These are phyloP conservation scores for Paramecium pentaurelia DNA, from an alignment of 73 alveolate genomes.

Conservation along the genomic window DNA sequence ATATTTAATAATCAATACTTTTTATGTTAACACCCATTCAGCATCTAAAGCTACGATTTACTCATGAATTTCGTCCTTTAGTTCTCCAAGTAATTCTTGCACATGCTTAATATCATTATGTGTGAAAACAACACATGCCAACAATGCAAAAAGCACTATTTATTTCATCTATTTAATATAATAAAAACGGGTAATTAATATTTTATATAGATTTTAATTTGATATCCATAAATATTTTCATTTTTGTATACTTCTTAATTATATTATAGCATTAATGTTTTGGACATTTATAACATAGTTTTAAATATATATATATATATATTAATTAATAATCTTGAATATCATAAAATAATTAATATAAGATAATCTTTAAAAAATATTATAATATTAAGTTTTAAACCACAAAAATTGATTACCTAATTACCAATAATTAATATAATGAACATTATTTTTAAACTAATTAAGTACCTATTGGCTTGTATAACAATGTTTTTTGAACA, in stretches of 20 bases:
- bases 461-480: background rate
- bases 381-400: background rate
- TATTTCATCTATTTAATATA: background rate
- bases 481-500: background rate
- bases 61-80: conserved; percentile 46
- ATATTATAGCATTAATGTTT: background rate
- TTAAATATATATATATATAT: background rate
- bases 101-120: conserved; percentile 19
- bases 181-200: conserved; percentile 36
- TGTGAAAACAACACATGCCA: background rate
- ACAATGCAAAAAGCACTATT: background rate
- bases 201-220: background rate
- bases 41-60: conserved; percentile 3
- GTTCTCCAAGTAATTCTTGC: background rate
- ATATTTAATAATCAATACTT: background rate
- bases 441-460: background rate
- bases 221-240: background rate
- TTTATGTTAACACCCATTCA: conserved; percentile 5
- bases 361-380: background rate
- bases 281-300: background rate
- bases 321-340: background rate
- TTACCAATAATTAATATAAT: background rate
- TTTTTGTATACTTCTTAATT: background rate
- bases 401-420: background rate
- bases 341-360: background rate